Evolutionary conservation across 2,329 filamentous ascomycete genomes (phyloP).

Genomic region (Neocucurbitaria cava): DNA sequence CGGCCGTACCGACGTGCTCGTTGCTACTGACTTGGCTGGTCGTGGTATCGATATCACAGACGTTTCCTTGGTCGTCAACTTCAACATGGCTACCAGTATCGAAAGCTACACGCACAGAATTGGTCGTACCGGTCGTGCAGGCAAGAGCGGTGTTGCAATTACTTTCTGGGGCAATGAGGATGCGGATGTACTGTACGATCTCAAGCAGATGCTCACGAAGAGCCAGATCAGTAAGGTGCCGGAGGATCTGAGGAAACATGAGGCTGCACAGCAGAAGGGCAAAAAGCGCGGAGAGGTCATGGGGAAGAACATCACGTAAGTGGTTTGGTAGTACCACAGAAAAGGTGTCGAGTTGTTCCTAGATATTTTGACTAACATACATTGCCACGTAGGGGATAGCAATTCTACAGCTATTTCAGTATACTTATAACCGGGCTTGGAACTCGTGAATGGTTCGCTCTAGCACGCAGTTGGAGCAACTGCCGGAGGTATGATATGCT

Average conservation of each 20-base stretch:
- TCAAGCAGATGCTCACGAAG: slow-evolving; percentile 95
- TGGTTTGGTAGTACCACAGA: background rate
- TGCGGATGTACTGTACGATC: slow-evolving; percentile 86
- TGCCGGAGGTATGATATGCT: background rate
- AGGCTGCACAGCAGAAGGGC: slow-evolving; percentile 89
- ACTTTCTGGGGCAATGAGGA: slow-evolving; percentile 95
- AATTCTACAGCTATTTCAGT: background rate
- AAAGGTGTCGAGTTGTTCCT: no score
- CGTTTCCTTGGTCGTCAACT: slow-evolving; percentile 93
- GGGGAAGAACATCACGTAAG: slow-evolving; percentile 21
- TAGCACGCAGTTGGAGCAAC: background rate
- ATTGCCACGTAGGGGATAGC: background rate
- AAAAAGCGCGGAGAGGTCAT: slow-evolving; percentile 18
- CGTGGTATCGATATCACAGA: slow-evolving; percentile 98
- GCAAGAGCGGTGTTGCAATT: slow-evolving; percentile 94
- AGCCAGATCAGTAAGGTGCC: slow-evolving; percentile 86
- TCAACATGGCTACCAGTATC: slow-evolving; percentile 95
- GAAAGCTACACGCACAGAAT: slow-evolving; percentile 97
- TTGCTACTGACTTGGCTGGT: slow-evolving; percentile 93
- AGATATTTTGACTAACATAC: no score
- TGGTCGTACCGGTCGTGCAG: slow-evolving; percentile 94
- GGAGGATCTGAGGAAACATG: slow-evolving; percentile 87
- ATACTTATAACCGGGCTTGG: background rate
- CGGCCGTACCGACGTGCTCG: slow-evolving; percentile 83
- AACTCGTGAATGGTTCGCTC: background rate